Evolutionary conservation across 2,329 filamentous ascomycete species (phyloP), one percentile per base, ranked within the genome.

Genomic region (Colletotrichum sp.): DNA sequence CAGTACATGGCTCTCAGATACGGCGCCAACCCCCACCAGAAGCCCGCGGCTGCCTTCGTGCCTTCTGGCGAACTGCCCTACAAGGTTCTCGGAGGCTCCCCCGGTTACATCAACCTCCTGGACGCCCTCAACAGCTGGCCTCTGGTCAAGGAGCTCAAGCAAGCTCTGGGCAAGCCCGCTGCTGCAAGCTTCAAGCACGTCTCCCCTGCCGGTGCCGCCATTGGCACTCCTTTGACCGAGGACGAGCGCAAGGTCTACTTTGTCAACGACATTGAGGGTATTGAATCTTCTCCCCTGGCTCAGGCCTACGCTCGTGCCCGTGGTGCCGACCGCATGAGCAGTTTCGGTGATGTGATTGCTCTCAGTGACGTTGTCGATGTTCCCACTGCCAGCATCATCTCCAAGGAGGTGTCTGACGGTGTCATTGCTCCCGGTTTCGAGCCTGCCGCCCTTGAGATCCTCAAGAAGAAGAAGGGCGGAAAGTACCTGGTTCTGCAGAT

Each of bases 121-220:
- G 97, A 99, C 86, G 95, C 95, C 66, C 91, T 99, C 80, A 99
- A 99, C 86, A 95, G 96, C 80, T 99, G 97, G 97, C 95, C 95
- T 8, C 88, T 99, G 76, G 97, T 99, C 74, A 98, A 98, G 90
- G 97, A 99, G 88, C 91, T 99, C 81, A 97, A 96, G 89, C 89
- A 94, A 80, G 95, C 96, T 27, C 92, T 98, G 27, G 93, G 94
- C 80, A 93, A 94, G 85, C 95, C 97, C 39, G 97, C 97, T 70
- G 97, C 97, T 34, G 96, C 97, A 78, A 98, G 95, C 84, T 99
- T 99, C 93, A 99, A 98, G 92, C 97, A 99, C 85, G 97, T 98
- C 77, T 99, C 97, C 12, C 97, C 97, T 25, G 97, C 97, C 58
- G 97, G 97, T 82, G 97, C 96, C 75, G 96, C 97, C 79, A 97